phyloP scores from a whole-genome alignment of 1,284 basidiomycete genomes.

The Sanghuangporus sanghuang region DNA sequence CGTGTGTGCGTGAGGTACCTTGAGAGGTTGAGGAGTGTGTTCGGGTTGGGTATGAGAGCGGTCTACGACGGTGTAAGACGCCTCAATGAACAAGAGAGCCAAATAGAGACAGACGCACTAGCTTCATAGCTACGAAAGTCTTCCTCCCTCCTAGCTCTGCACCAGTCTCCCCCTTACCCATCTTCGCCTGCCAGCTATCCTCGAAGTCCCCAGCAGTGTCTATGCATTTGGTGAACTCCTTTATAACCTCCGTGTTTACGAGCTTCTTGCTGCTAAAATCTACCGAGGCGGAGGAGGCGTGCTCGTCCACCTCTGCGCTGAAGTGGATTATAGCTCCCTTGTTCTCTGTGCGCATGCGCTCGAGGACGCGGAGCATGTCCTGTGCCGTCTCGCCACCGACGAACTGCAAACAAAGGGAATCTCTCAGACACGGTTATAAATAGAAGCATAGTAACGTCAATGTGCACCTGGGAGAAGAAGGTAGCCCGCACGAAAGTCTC shows the following conservation, averaged over 20 bases:
- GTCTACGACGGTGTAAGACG: slow-evolving; percentile 34
- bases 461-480: slow-evolving; percentile 76
- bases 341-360: slow-evolving; percentile 55
- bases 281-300: slow-evolving; percentile 23
- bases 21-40: slow-evolving; percentile 51
- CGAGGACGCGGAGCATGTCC: slow-evolving; percentile 62
- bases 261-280: slow-evolving; percentile 24
- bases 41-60: slow-evolving; percentile 54
- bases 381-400: slow-evolving; percentile 83
- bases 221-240: slow-evolving; percentile 70
- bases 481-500: slow-evolving; percentile 73
- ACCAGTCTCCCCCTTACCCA: not conserved
- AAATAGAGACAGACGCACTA: slow-evolving; percentile 50
- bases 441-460: not conserved
- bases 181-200: slow-evolving; percentile 32
- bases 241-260: slow-evolving; percentile 54
- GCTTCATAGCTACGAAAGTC: slow-evolving; percentile 81
- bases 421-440: not conserved
- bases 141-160: slow-evolving; percentile 34
- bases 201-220: slow-evolving; percentile 80
- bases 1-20: slow-evolving; percentile 37
- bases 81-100: slow-evolving; percentile 38
- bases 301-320: slow-evolving; percentile 78
- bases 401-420: slow-evolving; percentile 44
- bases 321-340: slow-evolving; percentile 82